Evolutionary conservation across 1,284 basidiomycete genomes (phyloP).

Genomic region (Leucoagaricus sp.): DNA sequence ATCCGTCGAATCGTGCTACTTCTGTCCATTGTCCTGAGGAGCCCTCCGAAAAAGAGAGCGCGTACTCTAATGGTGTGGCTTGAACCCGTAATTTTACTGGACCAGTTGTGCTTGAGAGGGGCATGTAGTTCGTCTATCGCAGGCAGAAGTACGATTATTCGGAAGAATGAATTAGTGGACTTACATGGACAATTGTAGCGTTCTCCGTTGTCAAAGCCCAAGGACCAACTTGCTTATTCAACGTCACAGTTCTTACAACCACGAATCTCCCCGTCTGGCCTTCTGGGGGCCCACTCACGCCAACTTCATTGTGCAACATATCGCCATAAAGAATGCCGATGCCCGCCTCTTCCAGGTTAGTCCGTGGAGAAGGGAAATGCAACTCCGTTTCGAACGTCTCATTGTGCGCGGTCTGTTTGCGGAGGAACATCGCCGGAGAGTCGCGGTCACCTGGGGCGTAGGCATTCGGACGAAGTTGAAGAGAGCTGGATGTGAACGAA

Average conservation of each 20-base stretch:
- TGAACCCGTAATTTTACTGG: constrained; percentile 32
- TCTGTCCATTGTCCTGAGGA: constrained; percentile 21
- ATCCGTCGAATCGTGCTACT: constrained; percentile 29
- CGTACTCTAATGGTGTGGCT: constrained; percentile 30
- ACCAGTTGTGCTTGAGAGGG: constrained; percentile 25
- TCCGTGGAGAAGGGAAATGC: constrained; percentile 27
- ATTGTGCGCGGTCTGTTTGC: constrained; percentile 36
- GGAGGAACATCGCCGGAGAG: constrained; percentile 34
- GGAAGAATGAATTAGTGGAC: constrained; percentile 2
- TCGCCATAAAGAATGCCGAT: constrained; percentile 37
- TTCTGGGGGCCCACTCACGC: constrained; percentile 23
- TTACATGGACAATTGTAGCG: constrained; percentile 31
- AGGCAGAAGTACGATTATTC: background rate
- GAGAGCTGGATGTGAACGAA: constrained; percentile 28
- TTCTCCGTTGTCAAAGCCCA: constrained; percentile 36
- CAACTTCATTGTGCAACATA: constrained; percentile 39
- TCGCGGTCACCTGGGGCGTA: constrained; percentile 40
- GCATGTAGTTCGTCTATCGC: constrained; percentile 24
- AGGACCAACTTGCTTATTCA: constrained; percentile 35
- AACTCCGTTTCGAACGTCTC: constrained; percentile 37
- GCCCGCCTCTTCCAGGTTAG: constrained; percentile 36
- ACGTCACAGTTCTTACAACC: constrained; percentile 30
- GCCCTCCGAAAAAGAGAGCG: constrained; percentile 35
- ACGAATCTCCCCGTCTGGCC: constrained; percentile 24
- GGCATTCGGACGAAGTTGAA: constrained; percentile 33